Percentiles rank a stretch among this genome's conserved stretches.
Evolutionary conservation across 176 grass and related monocot genomes (phyloP).

Genomic region (Bromus sterilis): DNA sequence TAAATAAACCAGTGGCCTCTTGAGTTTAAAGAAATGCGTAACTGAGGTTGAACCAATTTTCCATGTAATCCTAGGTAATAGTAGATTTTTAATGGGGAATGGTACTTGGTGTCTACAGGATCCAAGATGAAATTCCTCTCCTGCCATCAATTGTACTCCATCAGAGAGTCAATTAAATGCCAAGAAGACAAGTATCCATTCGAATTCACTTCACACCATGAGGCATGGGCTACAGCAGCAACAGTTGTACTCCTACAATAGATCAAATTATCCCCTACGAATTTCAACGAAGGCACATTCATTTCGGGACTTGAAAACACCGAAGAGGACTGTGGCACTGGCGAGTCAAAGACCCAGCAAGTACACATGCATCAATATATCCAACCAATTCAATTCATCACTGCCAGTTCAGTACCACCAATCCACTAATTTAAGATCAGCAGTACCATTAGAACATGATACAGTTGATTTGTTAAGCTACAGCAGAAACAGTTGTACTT

Average conservation of each 20-base stretch:
- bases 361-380: neutral
- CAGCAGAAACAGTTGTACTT: neutral
- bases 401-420: too few relatives aligned
- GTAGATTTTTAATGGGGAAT: neutral
- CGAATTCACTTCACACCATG: neutral
- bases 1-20: neutral
- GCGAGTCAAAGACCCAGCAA: neutral
- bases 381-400: neutral
- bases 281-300: neutral
- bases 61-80: neutral
- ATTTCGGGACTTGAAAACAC: neutral
- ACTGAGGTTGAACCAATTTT: neutral
- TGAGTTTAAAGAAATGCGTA: neutral
- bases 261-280: neutral
- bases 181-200: neutral
- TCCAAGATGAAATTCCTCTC: neutral
- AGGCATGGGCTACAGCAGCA: neutral
- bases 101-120: neutral
- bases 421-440: neutral
- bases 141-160: neutral
- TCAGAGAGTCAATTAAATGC: conserved; percentile 1
- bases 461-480: too few relatives aligned
- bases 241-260: neutral
- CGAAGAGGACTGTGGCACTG: neutral
- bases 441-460: too few relatives aligned